A percentile compares a stretch with the other conserved stretches of the same genome.
Evolutionary conservation across 2,329 filamentous ascomycete genomes (phyloP).

Genomic region (Apiospora arundinis): DNA sequence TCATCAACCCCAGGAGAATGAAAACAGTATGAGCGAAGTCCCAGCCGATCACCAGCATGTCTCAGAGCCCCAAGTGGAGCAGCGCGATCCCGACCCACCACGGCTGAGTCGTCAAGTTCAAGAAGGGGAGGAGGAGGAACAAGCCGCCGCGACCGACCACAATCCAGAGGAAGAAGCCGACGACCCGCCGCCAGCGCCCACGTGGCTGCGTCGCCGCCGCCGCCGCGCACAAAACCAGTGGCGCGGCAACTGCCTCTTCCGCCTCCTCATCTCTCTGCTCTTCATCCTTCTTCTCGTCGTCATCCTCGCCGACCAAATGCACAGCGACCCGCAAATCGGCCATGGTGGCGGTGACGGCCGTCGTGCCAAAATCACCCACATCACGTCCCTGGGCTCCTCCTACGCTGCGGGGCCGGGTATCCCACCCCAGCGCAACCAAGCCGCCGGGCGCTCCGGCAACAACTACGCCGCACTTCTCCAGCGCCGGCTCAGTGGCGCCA

Average conservation of each 20-base stretch:
- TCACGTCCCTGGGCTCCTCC: constrained; percentile 40
- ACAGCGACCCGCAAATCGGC: neutral
- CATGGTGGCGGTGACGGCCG: neutral
- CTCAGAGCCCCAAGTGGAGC: neutral
- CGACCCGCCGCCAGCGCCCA: neutral
- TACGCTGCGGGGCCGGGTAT: constrained; percentile 43
- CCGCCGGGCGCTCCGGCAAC: constrained; percentile 39
- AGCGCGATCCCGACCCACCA: neutral
- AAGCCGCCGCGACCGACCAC: neutral
- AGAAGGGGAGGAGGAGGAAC: neutral
- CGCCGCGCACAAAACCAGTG: neutral
- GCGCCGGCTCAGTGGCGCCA: constrained; percentile 29
- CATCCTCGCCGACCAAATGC: constrained; percentile 8
- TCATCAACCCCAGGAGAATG: neutral
- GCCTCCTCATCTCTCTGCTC: neutral
- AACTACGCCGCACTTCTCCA: constrained; percentile 46
- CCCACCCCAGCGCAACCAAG: constrained; percentile 37
- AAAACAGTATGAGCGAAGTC: neutral
- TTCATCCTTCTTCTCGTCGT: neutral
- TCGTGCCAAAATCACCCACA: constrained; percentile 25
- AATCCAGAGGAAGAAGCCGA: constrained; percentile 3
- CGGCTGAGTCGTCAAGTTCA: neutral
- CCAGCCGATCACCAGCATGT: neutral
- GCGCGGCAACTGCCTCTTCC: constrained; percentile 11
- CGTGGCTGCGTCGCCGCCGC: neutral